Percentiles rank a stretch among this genome's conserved stretches.
These are phyloP conservation scores for Claviceps pusilla DNA, from an alignment of 2,329 filamentous ascomycete genomes.

Conservation along the genomic window DNA sequence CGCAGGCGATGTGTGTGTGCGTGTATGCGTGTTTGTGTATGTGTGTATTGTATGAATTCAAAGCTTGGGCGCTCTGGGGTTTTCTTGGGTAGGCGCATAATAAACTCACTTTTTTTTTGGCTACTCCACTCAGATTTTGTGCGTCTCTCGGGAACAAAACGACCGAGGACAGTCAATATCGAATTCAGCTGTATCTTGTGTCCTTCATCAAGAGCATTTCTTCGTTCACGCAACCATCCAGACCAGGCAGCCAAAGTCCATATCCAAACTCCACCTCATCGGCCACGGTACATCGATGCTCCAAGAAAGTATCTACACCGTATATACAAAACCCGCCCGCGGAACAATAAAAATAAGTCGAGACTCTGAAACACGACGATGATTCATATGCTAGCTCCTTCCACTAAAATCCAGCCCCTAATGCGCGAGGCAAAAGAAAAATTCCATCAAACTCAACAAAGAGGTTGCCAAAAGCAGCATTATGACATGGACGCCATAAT, in stretches of 20 bases:
- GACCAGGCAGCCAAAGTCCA: background rate
- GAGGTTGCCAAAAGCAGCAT: background rate
- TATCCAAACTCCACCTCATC: background rate
- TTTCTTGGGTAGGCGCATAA: conserved; percentile 1
- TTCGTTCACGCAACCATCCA: background rate
- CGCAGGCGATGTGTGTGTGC: conserved; percentile 13
- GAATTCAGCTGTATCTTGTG: background rate
- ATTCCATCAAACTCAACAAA: no score
- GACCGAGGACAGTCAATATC: no score
- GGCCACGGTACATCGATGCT: background rate
- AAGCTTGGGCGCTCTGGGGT: conserved; percentile 1
- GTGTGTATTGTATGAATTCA: background rate
- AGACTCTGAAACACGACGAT: background rate
- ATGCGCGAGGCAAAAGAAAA: no score
- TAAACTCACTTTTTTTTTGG: background rate
- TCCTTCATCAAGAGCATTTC: background rate
- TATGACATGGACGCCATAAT: conserved; percentile 16
- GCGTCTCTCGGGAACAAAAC: background rate
- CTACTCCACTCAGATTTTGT: conserved; percentile 3
- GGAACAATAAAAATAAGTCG: background rate
- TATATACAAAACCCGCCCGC: background rate
- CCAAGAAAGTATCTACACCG: background rate
- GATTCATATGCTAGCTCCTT: background rate
- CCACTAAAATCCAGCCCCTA: background rate
- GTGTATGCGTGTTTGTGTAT: conserved; percentile 9